Evolutionary conservation across 345 rosid genomes (phyloP), one percentile per base, ranked within the genome.

Genomic region (Sonneratia alba): DNA sequence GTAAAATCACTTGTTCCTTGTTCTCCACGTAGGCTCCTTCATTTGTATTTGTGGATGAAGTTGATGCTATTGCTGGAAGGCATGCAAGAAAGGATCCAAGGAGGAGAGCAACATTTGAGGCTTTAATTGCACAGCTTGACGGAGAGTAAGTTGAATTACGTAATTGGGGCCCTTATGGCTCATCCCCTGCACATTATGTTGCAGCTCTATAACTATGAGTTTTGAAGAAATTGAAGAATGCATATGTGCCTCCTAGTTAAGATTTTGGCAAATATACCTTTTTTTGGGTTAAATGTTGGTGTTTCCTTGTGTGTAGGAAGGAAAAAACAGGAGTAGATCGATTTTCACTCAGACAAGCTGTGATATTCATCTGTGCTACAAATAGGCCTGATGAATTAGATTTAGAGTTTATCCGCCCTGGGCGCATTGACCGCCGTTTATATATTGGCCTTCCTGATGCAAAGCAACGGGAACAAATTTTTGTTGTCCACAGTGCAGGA

Each of bases 51-150:
- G 90, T 94, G 78, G 98, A 94, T 81, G 98, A 94, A 84, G 85
- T 94, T 68, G 98, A 94, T 83, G 98, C 98, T 48, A 91, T 94
- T 79, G 97, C 96, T 71, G 98, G 98, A 82, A 88, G 89, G 79
- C 97, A 89, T 81, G 91, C 93, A 38, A 87, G 89, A 74, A 91
- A 87, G 79, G 97, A 94, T 86, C 92, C 93, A 48, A 84, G 90
- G 43, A 85, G 94, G 75, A 85, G 91, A 82, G 91, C 91, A 61
- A 89, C 96, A 53, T 91, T 89, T 82, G 95, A 90, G 82, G 96
- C 98, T 71, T 81, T 94, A 70, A 82, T 89, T 73, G 87, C 96
- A 6, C 98, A 94, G 79, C 96, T 94, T 65, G 97, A 94, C 49
- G 96, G 96, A 66, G 98, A 91, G 97, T 94, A 84, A 89, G 98